Percentiles rank a stretch among this genome's conserved stretches.
These are phyloP conservation scores for Prototheca stagnorum DNA, from an alignment of 163 green algal species.

Conservation along the genomic window DNA sequence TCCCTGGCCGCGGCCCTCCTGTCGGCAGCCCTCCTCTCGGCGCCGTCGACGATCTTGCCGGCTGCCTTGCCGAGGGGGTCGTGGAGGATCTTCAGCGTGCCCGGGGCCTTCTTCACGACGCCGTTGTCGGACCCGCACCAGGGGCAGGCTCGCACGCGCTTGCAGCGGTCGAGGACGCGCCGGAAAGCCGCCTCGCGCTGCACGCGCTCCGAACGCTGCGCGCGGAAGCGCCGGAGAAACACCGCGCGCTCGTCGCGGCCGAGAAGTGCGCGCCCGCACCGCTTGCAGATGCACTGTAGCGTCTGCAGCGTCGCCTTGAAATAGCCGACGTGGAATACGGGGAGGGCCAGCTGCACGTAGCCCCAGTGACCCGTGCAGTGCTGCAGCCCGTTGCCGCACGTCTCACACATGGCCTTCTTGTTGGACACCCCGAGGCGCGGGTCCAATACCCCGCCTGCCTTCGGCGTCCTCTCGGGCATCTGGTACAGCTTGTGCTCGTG, in stretches of 20 bases:
- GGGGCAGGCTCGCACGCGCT: constrained; percentile 58
- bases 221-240: constrained; percentile 36
- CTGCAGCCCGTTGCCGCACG: constrained; percentile 71
- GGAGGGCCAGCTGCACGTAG: constrained; percentile 88
- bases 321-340: constrained; percentile 96
- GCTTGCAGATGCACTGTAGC: constrained; percentile 97
- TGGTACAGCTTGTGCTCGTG: constrained; percentile 74
- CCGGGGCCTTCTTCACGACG: constrained; percentile 57
- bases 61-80: constrained; percentile 27
- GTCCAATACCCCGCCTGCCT: constrained; percentile 74
- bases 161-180: constrained; percentile 67
- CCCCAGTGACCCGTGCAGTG: constrained; percentile 96
- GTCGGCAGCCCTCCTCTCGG: no score
- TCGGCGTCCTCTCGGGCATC: constrained; percentile 65
- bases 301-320: constrained; percentile 68
- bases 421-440: constrained; percentile 60
- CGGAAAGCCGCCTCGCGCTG: constrained; percentile 57
- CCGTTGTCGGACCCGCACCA: constrained; percentile 69
- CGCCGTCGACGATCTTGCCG: no score
- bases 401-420: constrained; percentile 76
- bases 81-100: constrained; percentile 82
- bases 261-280: constrained; percentile 76
- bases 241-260: constrained; percentile 42
- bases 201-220: constrained; percentile 53
- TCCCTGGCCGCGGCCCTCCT: no score